A percentile compares a stretch with the other conserved stretches of the same genome.
Evolutionary conservation across 176 grass and related monocot genomes (phyloP).

Genomic region (Oryza longistaminata): DNA sequence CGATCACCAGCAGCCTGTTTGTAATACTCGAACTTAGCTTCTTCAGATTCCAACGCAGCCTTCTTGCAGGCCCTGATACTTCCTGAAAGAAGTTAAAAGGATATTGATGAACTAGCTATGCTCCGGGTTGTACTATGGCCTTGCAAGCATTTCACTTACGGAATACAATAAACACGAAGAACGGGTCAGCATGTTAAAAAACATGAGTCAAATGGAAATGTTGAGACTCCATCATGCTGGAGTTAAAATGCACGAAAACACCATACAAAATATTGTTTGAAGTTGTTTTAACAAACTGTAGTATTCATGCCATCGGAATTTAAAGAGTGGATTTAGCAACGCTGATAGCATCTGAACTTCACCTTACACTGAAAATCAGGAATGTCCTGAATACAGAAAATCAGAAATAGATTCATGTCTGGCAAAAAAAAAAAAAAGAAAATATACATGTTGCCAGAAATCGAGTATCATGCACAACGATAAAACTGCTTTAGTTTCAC

Average conservation of each 20-base stretch:
- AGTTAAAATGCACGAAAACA: neutral
- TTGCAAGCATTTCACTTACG: neutral
- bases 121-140: neutral
- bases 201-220: neutral
- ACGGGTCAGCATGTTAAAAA: neutral
- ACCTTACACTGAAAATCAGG: too few relatives aligned
- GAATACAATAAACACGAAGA: neutral
- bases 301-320: neutral
- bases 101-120: neutral
- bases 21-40: conserved; percentile 54
- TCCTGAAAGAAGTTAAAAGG: conserved; percentile 22
- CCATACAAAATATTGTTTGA: neutral
- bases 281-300: neutral
- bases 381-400: neutral
- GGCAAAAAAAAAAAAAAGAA: too few relatives aligned
- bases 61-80: conserved; percentile 57
- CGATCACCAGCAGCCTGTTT: conserved; percentile 34
- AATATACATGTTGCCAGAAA: neutral
- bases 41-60: conserved; percentile 59
- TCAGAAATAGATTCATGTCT: neutral
- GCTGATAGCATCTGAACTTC: too few relatives aligned
- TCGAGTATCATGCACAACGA: neutral
- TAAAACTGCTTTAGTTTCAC: neutral
- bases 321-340: neutral
- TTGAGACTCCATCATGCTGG: neutral